phyloP scores from a whole-genome alignment of 1,284 basidiomycete species.

The Ustilago bromivora region DNA sequence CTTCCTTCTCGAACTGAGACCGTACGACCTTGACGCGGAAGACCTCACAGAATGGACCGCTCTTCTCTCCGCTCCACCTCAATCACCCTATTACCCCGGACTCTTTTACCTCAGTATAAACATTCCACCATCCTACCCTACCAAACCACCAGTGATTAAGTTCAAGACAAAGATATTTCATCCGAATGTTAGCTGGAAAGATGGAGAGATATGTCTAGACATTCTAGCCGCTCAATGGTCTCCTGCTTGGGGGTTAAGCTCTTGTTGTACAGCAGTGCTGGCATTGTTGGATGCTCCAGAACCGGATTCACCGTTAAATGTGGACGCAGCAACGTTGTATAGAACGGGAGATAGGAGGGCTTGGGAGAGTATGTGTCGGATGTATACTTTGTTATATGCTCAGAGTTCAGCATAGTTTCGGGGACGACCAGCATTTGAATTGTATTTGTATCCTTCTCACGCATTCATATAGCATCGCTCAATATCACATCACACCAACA shows the following conservation, averaged over 20 bases:
- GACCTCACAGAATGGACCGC: slow-evolving; percentile 66
- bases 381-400: slow-evolving; percentile 54
- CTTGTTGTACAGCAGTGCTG: slow-evolving; percentile 64
- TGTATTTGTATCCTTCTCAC: slow-evolving; percentile 15
- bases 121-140: slow-evolving; percentile 60
- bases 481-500: neutral
- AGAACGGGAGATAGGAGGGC: slow-evolving; percentile 51
- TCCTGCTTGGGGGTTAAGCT: slow-evolving; percentile 68
- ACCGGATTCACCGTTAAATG: slow-evolving; percentile 68
- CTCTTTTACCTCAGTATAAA: slow-evolving; percentile 54
- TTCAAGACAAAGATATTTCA: slow-evolving; percentile 66
- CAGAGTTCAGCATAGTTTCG: neutral
- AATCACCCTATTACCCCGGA: slow-evolving; percentile 50
- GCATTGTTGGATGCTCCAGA: slow-evolving; percentile 67
- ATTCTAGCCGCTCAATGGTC: slow-evolving; percentile 67
- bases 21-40: slow-evolving; percentile 56
- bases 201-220: slow-evolving; percentile 69
- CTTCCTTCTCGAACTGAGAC: slow-evolving; percentile 56
- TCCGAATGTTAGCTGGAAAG: slow-evolving; percentile 65
- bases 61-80: slow-evolving; percentile 40
- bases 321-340: slow-evolving; percentile 66
- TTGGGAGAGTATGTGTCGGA: slow-evolving; percentile 49
- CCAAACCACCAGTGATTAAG: slow-evolving; percentile 63
- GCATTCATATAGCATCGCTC: slow-evolving; percentile 1
- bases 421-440: neutral